Evolutionary conservation across 2,329 filamentous ascomycete genomes (phyloP).

Genomic region (Neopestalotiopsis rosae): DNA sequence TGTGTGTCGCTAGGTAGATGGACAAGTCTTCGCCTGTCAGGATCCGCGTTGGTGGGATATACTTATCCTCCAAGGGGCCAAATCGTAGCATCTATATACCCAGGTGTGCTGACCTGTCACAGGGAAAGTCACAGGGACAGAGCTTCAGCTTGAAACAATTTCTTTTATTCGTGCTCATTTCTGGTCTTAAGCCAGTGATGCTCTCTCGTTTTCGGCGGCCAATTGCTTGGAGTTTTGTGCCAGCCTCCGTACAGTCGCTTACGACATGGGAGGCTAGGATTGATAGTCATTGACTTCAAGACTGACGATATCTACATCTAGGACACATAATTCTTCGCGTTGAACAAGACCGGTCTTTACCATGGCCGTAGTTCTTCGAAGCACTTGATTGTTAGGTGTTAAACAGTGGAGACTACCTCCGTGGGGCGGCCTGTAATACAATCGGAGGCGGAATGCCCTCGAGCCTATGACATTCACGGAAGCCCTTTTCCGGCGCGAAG

Average conservation of each 20-base stretch:
- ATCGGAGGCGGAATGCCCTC: not conserved
- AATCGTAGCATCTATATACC: not conserved
- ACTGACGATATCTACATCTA: too few species aligned
- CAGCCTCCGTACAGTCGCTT: too few species aligned
- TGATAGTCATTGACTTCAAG: too few species aligned
- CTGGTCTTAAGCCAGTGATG: not conserved
- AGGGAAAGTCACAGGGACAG: not conserved
- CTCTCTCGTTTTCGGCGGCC: not conserved
- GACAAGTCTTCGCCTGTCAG: not conserved
- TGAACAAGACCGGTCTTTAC: too few species aligned
- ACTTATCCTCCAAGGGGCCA: not conserved
- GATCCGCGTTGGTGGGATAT: not conserved
- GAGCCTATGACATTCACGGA: not conserved
- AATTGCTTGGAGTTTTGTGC: not conserved
- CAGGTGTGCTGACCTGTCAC: constrained; percentile 7
- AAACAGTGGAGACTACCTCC: not conserved
- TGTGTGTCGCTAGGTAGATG: not conserved
- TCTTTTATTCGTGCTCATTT: not conserved
- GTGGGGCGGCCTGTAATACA: not conserved
- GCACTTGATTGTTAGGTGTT: not conserved
- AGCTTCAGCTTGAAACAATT: not conserved
- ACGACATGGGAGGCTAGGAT: too few species aligned
- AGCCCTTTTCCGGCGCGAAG: not conserved
- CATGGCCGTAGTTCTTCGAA: too few species aligned
- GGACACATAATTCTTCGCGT: too few species aligned